Evolutionary conservation across 345 rosid genomes (phyloP).

Genomic region (Durio zibethinus): DNA sequence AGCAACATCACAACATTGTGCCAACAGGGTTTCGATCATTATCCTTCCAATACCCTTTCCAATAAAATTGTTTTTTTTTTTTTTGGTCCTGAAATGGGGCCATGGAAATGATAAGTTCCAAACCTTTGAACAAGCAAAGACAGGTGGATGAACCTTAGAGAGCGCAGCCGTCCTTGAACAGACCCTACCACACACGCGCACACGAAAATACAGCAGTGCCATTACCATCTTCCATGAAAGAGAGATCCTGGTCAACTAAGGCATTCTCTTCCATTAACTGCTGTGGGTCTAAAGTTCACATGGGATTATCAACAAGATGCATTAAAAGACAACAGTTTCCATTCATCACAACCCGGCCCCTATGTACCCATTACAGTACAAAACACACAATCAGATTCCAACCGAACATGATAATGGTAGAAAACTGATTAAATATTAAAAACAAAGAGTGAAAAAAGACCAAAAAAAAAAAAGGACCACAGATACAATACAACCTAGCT

Average conservation of each 20-base stretch:
- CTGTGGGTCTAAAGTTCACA: constrained; percentile 19
- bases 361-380: constrained; percentile 26
- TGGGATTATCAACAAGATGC: constrained; percentile 13
- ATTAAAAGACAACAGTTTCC: constrained; percentile 18
- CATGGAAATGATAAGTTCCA: constrained; percentile 32
- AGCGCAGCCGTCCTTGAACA: constrained; percentile 22
- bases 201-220: not conserved
- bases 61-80: too few relatives aligned
- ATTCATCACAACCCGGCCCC: constrained; percentile 9
- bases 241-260: constrained; percentile 16
- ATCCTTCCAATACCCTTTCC: not conserved
- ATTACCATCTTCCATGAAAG: not conserved
- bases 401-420: constrained; percentile 8
- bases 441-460: not conserved
- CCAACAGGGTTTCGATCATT: not conserved
- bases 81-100: not conserved
- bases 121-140: constrained; percentile 11
- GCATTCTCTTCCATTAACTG: not conserved
- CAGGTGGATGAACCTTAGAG: constrained; percentile 1
- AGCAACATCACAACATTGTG: not conserved
- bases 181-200: constrained; percentile 13
- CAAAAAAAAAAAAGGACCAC: not conserved
- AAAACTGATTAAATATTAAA: not conserved
- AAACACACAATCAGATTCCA: constrained; percentile 17
- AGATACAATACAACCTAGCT: constrained; percentile 15